Conservation (phyloP, 2,329 filamentous ascomycete genomes). For the Aureobasidium lini region DNA sequence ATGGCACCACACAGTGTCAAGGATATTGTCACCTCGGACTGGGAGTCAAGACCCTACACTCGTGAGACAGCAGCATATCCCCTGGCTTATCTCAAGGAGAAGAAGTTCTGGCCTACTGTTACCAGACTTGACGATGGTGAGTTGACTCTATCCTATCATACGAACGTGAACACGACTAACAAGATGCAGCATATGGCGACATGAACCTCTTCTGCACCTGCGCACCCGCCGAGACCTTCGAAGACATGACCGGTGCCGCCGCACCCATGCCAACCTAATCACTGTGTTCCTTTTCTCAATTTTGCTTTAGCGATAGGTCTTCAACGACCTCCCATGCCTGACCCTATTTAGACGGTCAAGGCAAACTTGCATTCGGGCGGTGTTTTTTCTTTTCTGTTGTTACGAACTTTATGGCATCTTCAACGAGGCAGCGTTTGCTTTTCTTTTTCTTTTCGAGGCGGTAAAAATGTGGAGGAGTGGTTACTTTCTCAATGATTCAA, state of each 20-base stretch:
- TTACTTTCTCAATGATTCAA: background rate
- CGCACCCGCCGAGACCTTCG: conserved; percentile 63
- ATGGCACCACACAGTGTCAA: conserved; percentile 79
- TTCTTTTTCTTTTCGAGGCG: background rate
- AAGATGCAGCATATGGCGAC: conserved; percentile 67
- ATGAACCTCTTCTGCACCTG: conserved; percentile 93
- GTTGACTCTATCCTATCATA: conserved; percentile 30
- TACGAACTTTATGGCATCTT: conserved; percentile 9
- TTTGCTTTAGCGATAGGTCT: conserved; percentile 4
- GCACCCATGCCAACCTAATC: conserved; percentile 20
- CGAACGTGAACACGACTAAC: background rate
- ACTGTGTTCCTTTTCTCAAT: background rate
- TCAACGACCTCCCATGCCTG: conserved; percentile 7
- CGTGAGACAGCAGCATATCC: conserved; percentile 84
- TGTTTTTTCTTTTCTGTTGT: background rate
- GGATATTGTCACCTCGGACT: conserved; percentile 68
- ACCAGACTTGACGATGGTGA: conserved; percentile 80
- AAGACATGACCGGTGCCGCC: conserved; percentile 27
- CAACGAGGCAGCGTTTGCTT: conserved; percentile 7
- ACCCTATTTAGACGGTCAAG: background rate
- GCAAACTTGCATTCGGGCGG: background rate
- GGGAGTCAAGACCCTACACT: conserved; percentile 73
- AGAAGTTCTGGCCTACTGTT: conserved; percentile 95
- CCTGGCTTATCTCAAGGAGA: conserved; percentile 72
- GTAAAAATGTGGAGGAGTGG: background rate